Percentiles rank a stretch among this genome's conserved stretches.
Evolutionary conservation across 306 rosid genomes (phyloP).

Genomic region (Lathyrus tuberosus): DNA sequence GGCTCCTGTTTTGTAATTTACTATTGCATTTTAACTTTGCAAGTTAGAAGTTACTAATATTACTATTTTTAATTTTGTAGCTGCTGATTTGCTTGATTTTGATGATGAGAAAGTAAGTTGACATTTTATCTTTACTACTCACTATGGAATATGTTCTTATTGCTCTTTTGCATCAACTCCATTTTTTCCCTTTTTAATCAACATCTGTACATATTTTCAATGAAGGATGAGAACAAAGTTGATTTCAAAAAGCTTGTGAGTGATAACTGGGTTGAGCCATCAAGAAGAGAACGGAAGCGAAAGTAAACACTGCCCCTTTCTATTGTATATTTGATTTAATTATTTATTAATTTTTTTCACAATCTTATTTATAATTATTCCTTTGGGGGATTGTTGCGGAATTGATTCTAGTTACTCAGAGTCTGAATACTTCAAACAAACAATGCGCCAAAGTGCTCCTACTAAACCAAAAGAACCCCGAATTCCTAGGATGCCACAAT

Average conservation of each 20-base stretch:
- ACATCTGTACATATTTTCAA: constrained; percentile 3
- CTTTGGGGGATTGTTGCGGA: background rate
- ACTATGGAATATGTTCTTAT: background rate
- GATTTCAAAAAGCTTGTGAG: constrained; percentile 97
- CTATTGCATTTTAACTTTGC: constrained; percentile 16
- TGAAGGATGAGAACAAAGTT: constrained; percentile 84
- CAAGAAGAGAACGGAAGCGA: constrained; percentile 97
- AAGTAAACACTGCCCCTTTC: constrained; percentile 52
- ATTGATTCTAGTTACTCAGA: constrained; percentile 77
- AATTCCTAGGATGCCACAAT: constrained; percentile 98
- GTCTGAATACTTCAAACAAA: constrained; percentile 95
- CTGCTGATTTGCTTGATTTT: constrained; percentile 94
- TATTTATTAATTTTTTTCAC: constrained; percentile 9
- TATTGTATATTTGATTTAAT: constrained; percentile 12
- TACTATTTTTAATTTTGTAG: constrained; percentile 52
- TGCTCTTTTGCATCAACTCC: constrained; percentile 17
- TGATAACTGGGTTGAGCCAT: constrained; percentile 96
- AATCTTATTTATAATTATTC: constrained; percentile 27
- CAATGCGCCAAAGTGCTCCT: constrained; percentile 97
- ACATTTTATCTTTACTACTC: constrained; percentile 12
- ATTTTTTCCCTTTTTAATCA: constrained; percentile 2
- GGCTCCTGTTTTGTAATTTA: no score
- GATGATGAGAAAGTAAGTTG: constrained; percentile 85
- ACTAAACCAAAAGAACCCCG: constrained; percentile 94
- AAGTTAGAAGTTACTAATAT: constrained; percentile 36